A percentile compares a stretch with the other conserved stretches of the same genome.
These are phyloP conservation scores for Amniculicola lignicola DNA, from an alignment of 495 filamentous ascomycete species.

Conservation along the genomic window DNA sequence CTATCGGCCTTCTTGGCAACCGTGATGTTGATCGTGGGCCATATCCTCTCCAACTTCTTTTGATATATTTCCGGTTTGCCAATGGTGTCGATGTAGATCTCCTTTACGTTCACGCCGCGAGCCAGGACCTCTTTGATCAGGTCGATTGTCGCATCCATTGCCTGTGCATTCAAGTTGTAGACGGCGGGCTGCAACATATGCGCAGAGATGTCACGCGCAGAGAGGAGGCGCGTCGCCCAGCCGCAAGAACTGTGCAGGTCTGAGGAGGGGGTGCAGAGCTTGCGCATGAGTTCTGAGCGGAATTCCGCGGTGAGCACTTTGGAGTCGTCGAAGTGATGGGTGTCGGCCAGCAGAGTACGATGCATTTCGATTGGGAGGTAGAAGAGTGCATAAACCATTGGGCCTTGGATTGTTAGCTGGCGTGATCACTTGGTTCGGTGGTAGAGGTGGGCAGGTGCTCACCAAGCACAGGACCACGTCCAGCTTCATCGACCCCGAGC, in stretches of 20 bases:
- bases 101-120: constrained; percentile 69
- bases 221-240: constrained; percentile 77
- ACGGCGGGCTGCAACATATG: constrained; percentile 70
- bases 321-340: constrained; percentile 87
- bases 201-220: constrained; percentile 76
- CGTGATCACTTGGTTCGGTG: not conserved
- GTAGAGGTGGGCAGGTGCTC: not conserved
- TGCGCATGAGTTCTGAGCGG: constrained; percentile 70
- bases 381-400: constrained; percentile 94
- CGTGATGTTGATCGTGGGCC: constrained; percentile 75
- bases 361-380: constrained; percentile 71
- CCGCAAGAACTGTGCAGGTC: constrained; percentile 69
- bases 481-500: constrained; percentile 93
- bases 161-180: constrained; percentile 98
- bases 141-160: constrained; percentile 88
- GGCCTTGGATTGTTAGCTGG: no score
- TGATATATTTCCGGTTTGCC: constrained; percentile 81
- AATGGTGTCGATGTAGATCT: constrained; percentile 95
- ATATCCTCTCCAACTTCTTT: constrained; percentile 74
- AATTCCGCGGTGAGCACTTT: constrained; percentile 76
- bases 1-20: constrained; percentile 96
- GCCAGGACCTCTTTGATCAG: constrained; percentile 74
- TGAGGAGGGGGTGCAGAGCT: constrained; percentile 62
- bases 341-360: constrained; percentile 65
- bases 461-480: constrained; percentile 86